These are phyloP conservation scores for Ascochyta fabae DNA, from an alignment of 2,329 filamentous ascomycete species.

Conservation along the genomic window DNA sequence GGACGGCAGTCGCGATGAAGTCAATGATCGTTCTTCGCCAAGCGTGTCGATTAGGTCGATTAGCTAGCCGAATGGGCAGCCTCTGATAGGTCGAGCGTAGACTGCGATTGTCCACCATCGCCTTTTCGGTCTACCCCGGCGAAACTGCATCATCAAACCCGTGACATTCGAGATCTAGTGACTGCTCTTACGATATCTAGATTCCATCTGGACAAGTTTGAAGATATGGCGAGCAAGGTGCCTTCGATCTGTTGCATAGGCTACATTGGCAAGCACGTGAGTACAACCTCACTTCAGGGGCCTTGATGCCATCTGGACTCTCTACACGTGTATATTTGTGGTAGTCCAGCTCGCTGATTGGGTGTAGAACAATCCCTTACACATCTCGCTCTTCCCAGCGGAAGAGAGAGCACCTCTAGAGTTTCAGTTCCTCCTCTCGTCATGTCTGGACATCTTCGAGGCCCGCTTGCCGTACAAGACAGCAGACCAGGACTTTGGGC, in stretches of 20 bases:
- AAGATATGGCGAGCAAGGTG: slow-evolving; percentile 55
- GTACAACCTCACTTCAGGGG: slow-evolving; percentile 29
- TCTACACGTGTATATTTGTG: no score
- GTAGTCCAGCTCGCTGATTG: not conserved
- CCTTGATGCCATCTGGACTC: not conserved
- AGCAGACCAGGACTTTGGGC: slow-evolving; percentile 82
- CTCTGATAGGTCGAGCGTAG: slow-evolving; percentile 40
- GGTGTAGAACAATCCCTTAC: slow-evolving; percentile 90
- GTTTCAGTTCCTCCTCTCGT: slow-evolving; percentile 89
- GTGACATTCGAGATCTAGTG: slow-evolving; percentile 9
- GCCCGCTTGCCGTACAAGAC: slow-evolving; percentile 77
- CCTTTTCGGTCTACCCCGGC: slow-evolving; percentile 34
- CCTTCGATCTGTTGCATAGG: slow-evolving; percentile 91
- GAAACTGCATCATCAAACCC: slow-evolving; percentile 21
- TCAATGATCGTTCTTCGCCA: slow-evolving; percentile 35
- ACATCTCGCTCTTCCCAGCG: slow-evolving; percentile 85
- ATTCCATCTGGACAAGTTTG: not conserved
- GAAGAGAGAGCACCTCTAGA: slow-evolving; percentile 80
- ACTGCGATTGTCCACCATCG: slow-evolving; percentile 28
- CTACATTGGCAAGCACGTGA: slow-evolving; percentile 89
- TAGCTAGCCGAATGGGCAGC: slow-evolving; percentile 29
- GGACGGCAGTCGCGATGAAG: slow-evolving; percentile 37
- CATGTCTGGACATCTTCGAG: slow-evolving; percentile 92
- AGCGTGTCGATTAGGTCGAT: slow-evolving; percentile 37
- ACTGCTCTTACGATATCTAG: not conserved